Conservation (phyloP, 192 early-diverging fungal species). For the Lunasporangiospora selenospora region DNA sequence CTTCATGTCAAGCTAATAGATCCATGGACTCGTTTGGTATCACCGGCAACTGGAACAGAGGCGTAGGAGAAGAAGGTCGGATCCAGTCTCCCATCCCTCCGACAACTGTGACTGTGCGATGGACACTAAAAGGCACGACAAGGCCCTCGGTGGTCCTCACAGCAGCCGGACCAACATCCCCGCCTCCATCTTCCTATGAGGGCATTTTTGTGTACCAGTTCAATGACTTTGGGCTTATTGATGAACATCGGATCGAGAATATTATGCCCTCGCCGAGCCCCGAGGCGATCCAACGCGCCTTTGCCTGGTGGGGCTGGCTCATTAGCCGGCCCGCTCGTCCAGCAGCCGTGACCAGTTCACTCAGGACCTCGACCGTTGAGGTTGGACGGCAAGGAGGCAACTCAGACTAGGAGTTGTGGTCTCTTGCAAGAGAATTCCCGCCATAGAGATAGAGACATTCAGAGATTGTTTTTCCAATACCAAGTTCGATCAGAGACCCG, state of each 20-base stretch:
- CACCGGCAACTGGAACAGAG: background rate
- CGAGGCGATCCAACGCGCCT: slow-evolving; percentile 46
- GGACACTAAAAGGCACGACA: slow-evolving; percentile 53
- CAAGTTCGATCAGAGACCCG: too few relatives aligned
- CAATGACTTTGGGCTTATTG: slow-evolving; percentile 47
- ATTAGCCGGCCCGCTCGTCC: slow-evolving; percentile 31
- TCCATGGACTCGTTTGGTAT: too few relatives aligned
- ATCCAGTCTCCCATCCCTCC: slow-evolving; percentile 6
- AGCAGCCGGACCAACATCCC: slow-evolving; percentile 22
- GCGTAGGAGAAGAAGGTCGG: too few relatives aligned
- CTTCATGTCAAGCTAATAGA: too few relatives aligned
- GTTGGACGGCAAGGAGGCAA: slow-evolving; percentile 15
- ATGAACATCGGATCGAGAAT: slow-evolving; percentile 58
- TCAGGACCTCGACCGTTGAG: too few relatives aligned
- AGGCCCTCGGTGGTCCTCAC: slow-evolving; percentile 44
- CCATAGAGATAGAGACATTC: too few relatives aligned
- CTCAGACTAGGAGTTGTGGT: slow-evolving; percentile 37
- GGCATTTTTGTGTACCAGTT: slow-evolving; percentile 59
- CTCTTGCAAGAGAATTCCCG: too few relatives aligned
- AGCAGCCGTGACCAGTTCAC: slow-evolving; percentile 27
- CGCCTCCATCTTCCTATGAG: slow-evolving; percentile 42
- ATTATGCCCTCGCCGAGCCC: slow-evolving; percentile 57
- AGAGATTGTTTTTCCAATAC: too few relatives aligned
- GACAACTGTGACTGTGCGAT: slow-evolving; percentile 52
- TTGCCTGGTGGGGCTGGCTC: slow-evolving; percentile 47